Evolutionary conservation across 1,284 basidiomycete genomes (phyloP).

Genomic region (Tilletia setariae): DNA sequence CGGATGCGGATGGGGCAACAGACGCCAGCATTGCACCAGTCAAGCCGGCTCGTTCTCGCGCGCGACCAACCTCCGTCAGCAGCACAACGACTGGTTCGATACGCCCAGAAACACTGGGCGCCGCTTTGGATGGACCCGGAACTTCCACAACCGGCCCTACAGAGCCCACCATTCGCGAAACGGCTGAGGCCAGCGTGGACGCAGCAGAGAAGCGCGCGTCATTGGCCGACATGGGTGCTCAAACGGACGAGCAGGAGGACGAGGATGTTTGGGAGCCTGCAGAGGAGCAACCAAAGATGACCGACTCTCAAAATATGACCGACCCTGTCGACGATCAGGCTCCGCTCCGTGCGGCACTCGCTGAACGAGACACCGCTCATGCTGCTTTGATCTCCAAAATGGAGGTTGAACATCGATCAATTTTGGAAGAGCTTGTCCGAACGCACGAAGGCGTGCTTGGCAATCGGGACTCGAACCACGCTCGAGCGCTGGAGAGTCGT

Average conservation of each 20-base stretch:
- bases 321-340: constrained; percentile 8
- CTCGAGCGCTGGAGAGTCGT: constrained; percentile 5
- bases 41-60: neutral
- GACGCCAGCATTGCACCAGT: neutral
- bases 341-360: neutral
- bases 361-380: constrained; percentile 13
- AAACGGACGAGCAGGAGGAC: neutral
- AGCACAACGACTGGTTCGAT: neutral
- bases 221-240: neutral
- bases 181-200: neutral
- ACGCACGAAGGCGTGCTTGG: constrained; percentile 12
- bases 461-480: constrained; percentile 11
- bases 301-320: constrained; percentile 1
- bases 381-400: constrained; percentile 12
- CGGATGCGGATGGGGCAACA: neutral
- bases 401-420: constrained; percentile 15
- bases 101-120: neutral
- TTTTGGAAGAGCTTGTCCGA: neutral
- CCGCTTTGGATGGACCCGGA: neutral
- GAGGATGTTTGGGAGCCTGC: constrained; percentile 8
- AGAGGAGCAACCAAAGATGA: constrained; percentile 5
- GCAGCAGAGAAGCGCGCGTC: neutral
- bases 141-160: neutral
- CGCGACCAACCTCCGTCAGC: neutral
- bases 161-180: neutral